Evolutionary conservation across 495 filamentous ascomycete species (phyloP), one percentile per base, ranked within the genome.

Genomic region (Penicillium ochrochloron): DNA sequence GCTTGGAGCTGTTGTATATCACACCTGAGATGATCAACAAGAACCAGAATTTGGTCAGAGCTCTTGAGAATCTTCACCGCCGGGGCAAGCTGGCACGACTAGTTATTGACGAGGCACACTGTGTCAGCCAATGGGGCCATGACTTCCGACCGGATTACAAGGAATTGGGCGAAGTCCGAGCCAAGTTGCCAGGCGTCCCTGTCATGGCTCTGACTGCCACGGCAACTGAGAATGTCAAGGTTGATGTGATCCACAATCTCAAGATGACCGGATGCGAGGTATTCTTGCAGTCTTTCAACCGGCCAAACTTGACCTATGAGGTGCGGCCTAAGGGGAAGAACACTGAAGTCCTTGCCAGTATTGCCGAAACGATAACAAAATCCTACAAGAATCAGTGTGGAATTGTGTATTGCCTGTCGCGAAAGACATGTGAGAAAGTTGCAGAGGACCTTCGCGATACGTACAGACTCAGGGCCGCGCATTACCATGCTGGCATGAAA

Each of bases 61-160:
- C 79, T 9, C 76, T 99, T 27, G 72, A 83, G 41, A 75, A 77
- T 9, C 84, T 99, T 21, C 83, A 95, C 64, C 65, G 65, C 19
- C 85, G 86, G 31, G 75, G 81, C 8, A 90, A 85, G 62, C 85
- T 99, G 14, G 95, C 95, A 11, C 87, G 95, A 39, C 86, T 99
- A 56, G 96, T 98, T 35, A 95, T 99, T 53, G 95, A 99, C 65
- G 95, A 99, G 75, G 95, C 95, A 17, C 95, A 99, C 73, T 99
- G 95, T 74, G 94, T 99, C 25, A 97, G 94, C 75, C 92, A 98
- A 75, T 99, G 95, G 95, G 95, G 95, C 14, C 95, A 99, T 69
- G 95, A 99, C 74, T 99, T 99, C 73, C 90, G 96, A 33, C 94
- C 94, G 0, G 96, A 98, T 74, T 99, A 99, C 77, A 96, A 96